phyloP scores from a whole-genome alignment of 257 asterid species.

The Lavandula angustifolia region DNA sequence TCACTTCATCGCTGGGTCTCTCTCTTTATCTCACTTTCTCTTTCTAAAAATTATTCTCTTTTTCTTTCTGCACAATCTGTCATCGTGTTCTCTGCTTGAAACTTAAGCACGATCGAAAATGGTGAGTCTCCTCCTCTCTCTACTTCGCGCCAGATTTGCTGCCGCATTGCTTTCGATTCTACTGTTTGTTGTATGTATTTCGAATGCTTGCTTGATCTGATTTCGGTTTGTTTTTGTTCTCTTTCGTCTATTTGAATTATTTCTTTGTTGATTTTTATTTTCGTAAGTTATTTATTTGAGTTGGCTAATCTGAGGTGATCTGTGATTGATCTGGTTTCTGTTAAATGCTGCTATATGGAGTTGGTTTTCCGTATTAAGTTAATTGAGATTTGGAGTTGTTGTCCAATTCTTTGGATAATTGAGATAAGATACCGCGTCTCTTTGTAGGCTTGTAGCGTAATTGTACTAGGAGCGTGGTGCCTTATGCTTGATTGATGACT shows the following conservation, averaged over 20 bases:
- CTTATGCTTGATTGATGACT: slow-evolving; percentile 26
- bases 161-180: not conserved
- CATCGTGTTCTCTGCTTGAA: slow-evolving; percentile 31
- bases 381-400: slow-evolving; percentile 1
- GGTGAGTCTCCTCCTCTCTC: slow-evolving; percentile 32
- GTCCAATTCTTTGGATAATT: not conserved
- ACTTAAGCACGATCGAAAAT: slow-evolving; percentile 35
- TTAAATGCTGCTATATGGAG: slow-evolving; percentile 19
- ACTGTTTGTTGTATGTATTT: slow-evolving; percentile 12
- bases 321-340: slow-evolving; percentile 26
- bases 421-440: slow-evolving; percentile 10
- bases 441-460: not conserved
- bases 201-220: slow-evolving; percentile 22
- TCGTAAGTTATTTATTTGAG: not conserved
- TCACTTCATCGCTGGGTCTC: slow-evolving; percentile 5
- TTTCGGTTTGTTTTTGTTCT: not conserved
- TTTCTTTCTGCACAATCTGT: slow-evolving; percentile 22
- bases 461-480: slow-evolving; percentile 13
- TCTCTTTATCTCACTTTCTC: slow-evolving; percentile 14
- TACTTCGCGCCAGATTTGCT: slow-evolving; percentile 19
- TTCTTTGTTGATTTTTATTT: not conserved
- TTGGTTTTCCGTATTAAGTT: slow-evolving; percentile 25
- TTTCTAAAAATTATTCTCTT: slow-evolving; percentile 26
- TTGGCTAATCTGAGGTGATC: slow-evolving; percentile 10
- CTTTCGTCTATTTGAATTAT: not conserved